A percentile compares a stretch with the other conserved stretches of the same genome.
phyloP scores from a whole-genome alignment of 2,329 filamentous ascomycete genomes.

The Curvularia hawaiiensis region DNA sequence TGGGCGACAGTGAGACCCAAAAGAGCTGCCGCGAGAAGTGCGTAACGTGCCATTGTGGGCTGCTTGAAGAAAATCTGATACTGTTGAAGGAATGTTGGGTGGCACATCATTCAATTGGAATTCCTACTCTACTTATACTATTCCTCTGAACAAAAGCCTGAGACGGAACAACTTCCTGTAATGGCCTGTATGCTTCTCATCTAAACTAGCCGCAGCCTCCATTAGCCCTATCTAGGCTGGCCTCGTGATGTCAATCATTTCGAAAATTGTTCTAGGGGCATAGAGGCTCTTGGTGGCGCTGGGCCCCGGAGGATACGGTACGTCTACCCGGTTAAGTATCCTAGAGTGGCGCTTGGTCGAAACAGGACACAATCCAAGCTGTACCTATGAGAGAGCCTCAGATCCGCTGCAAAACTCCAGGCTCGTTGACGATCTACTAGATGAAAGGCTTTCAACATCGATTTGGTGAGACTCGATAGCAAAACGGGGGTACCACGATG shows the following conservation, averaged over 20 bases:
- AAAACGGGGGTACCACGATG: not conserved
- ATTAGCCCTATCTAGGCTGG: conserved; percentile 1
- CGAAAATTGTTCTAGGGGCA: not conserved
- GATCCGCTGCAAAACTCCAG: no score
- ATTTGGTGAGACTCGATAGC: not conserved
- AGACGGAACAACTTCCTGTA: not conserved
- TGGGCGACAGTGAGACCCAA: conserved; percentile 39
- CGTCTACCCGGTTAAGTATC: conserved; percentile 19
- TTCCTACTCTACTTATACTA: conserved; percentile 12
- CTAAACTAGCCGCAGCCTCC: not conserved
- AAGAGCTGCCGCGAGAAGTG: conserved; percentile 33
- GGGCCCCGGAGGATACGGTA: conserved; percentile 2
- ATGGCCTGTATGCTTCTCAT: not conserved
- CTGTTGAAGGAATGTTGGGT: not conserved
- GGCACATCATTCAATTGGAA: not conserved
- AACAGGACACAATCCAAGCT: conserved; percentile 1
- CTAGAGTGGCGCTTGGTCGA: not conserved
- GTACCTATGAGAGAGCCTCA: not conserved
- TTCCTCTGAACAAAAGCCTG: not conserved
- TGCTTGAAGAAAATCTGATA: not conserved
- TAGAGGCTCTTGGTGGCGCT: conserved; percentile 1
- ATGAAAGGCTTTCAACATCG: not conserved
- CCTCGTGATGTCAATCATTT: conserved; percentile 2
- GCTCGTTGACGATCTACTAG: not conserved
- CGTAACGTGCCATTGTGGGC: conserved; percentile 30